Base-by-base conservation (phyloP, 2,329 filamentous ascomycete genomes). In the Hawksworthiomyces lignivorus region DNA sequence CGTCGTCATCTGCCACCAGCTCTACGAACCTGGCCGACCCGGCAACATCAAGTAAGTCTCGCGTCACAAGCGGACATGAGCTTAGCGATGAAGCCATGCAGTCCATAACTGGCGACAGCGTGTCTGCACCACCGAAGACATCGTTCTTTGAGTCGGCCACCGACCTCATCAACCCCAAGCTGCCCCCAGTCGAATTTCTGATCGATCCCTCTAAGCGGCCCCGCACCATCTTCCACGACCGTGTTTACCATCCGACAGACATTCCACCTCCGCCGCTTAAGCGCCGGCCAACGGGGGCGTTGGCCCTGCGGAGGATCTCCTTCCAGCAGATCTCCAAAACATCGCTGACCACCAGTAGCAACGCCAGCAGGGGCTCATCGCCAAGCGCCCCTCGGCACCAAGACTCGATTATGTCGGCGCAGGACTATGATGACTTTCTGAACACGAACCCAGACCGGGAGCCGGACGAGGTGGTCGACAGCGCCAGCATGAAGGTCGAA, bases 121-220 rank as follows among this genome's bases (percentile, higher is more conserved):
- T 84, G 41, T 69, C 76, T 39, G 82, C 87, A 7, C 92, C 92
- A 4, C 92, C 92, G 0, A 84, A 79, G 53, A 97, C 92, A 1
- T 94, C 87, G 0, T 84, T 98, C 48, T 94, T 98, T 46, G 92
- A 98, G 64, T 89, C 90, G 5, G 92, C 92, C 1, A 87, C 88
- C 10, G 90, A 98, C 60, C 67, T 98, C 4, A 74, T 98, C 30
- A 94, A 90, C 58, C 92, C 92, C 5, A 90, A 88, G 36, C 65
- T 97, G 26, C 90, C 92, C 14, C 75, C 84, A 0, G 70, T 77
- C 4, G 82, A 88, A 33, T 98, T 87, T 61, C 70, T 98, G 28
- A 75, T 89, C 39, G 84, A 97, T 52, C 90, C 92, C 7, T 73
- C 81, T 2, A 82, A 78, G 38, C 82, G 92, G 14, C 80, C 87